phyloP scores from a whole-genome alignment of 2,329 filamentous ascomycete genomes.

The Penicillium sp. region DNA sequence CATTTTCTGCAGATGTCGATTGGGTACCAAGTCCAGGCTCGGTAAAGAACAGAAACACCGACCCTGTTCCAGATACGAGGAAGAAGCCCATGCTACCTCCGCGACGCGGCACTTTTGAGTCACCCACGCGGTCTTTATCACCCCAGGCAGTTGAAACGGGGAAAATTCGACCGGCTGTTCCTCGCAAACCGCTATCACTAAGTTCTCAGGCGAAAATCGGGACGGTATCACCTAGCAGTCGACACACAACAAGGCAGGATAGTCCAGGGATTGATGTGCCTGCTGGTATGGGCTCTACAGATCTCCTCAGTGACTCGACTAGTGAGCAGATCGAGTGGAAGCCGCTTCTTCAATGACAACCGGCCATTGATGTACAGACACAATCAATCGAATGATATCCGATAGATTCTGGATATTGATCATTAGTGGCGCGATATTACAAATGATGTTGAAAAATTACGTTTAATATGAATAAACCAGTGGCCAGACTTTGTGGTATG shows the following conservation, averaged over 20 bases:
- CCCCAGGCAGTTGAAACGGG: background rate
- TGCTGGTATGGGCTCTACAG: slow-evolving; percentile 1
- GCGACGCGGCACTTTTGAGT: slow-evolving; percentile 13
- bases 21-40: slow-evolving; percentile 61
- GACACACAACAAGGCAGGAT: background rate
- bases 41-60: slow-evolving; percentile 7
- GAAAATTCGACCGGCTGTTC: slow-evolving; percentile 56
- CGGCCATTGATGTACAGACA: background rate
- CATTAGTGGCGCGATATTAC: background rate
- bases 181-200: slow-evolving; percentile 59
- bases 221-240: background rate
- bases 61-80: slow-evolving; percentile 10
- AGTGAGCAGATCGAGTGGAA: slow-evolving; percentile 33
- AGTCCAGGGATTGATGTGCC: background rate
- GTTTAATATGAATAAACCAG: background rate
- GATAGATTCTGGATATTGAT: background rate
- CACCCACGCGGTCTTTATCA: background rate
- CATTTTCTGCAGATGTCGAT: slow-evolving; percentile 72
- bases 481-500: background rate
- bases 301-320: slow-evolving; percentile 29
- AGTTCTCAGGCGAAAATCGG: slow-evolving; percentile 19
- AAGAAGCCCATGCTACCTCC: slow-evolving; percentile 31
- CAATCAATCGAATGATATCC: background rate
- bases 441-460: background rate
- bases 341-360: slow-evolving; percentile 30